Percentiles rank a stretch among this genome's conserved stretches.
Evolutionary conservation across 192 early-diverging fungal species (phyloP).

Genomic region (Linnemannia elongata): DNA sequence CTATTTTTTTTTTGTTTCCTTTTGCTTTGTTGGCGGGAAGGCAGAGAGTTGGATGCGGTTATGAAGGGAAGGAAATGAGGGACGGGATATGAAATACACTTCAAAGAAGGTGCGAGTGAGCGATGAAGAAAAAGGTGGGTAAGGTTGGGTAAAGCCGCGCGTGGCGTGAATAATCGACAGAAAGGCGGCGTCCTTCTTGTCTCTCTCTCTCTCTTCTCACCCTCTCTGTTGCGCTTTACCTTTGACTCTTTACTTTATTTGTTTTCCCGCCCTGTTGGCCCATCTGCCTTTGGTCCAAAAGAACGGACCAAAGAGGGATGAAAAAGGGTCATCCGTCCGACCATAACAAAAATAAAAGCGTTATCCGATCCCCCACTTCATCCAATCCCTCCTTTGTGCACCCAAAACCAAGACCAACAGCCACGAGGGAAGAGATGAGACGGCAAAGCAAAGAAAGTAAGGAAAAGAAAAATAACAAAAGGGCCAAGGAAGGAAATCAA

Average conservation of each 20-base stretch:
- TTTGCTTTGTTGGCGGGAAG: neutral
- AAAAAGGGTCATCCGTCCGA: neutral
- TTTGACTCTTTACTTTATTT: neutral
- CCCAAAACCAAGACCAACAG: no score
- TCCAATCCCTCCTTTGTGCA: neutral
- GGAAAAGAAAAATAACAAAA: neutral
- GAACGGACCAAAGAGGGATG: neutral
- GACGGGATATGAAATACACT: neutral
- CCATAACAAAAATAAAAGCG: neutral
- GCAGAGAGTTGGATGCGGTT: neutral
- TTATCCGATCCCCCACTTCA: neutral
- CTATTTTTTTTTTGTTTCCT: conserved; percentile 8
- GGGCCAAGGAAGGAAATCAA: neutral
- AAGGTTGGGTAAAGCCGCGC: neutral
- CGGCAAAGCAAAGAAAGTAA: no score
- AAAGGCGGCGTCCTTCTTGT: neutral
- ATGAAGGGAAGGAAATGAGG: neutral
- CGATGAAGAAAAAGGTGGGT: neutral
- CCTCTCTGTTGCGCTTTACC: no score
- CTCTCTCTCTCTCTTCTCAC: no score
- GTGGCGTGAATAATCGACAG: neutral
- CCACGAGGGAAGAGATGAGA: neutral
- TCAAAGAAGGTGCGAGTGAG: neutral
- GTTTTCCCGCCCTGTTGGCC: neutral
- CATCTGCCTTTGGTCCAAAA: neutral